Conservation (phyloP, 768 basidiomycete genomes). For the Rhizopogon rudus region DNA sequence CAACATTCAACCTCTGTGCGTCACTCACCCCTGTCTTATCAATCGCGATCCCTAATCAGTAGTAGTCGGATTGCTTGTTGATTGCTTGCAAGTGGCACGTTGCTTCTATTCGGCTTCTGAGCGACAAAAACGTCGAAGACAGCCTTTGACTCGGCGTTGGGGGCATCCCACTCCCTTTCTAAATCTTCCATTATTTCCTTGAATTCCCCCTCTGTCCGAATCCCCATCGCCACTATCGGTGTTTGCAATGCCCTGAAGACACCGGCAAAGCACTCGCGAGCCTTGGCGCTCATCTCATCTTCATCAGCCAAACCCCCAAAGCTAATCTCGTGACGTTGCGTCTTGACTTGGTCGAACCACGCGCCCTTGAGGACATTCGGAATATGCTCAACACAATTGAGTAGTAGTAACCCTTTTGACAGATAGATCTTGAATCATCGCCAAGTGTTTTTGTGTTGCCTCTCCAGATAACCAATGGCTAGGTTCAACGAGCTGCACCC, state of each 20-base stretch:
- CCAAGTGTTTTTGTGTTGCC: background rate
- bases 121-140: background rate
- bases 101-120: background rate
- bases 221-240: background rate
- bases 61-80: too few species aligned
- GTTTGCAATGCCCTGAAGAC: background rate
- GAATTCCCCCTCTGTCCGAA: background rate
- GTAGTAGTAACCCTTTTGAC: background rate
- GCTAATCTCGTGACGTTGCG: background rate
- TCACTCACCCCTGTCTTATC: too few species aligned
- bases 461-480: constrained; percentile 3
- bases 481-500: constrained; percentile 27
- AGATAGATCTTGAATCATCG: background rate
- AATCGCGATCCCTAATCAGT: too few species aligned
- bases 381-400: background rate
- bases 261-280: background rate
- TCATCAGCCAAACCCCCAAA: background rate
- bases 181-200: background rate
- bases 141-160: background rate
- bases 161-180: background rate
- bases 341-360: background rate
- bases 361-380: background rate
- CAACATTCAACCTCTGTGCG: too few species aligned
- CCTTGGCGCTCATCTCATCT: background rate
- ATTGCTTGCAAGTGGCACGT: too few species aligned